Evolutionary conservation across 139 green algal species (phyloP).

Genomic region (Ettlia oleoabundans): DNA sequence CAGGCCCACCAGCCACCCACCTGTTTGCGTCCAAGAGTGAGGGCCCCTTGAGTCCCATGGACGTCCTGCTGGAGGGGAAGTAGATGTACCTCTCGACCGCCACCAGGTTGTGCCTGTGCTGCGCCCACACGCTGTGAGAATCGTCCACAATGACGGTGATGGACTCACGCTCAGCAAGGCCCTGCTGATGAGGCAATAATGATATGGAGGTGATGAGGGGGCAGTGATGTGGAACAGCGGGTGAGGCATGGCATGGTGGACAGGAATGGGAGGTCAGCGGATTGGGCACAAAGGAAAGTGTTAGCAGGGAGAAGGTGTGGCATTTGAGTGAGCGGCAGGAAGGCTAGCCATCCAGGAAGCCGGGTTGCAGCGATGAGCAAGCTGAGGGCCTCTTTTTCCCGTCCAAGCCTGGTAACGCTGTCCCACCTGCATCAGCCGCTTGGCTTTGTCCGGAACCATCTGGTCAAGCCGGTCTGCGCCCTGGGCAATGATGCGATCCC

Average conservation of each 20-base stretch:
- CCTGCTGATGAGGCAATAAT: slow-evolving; percentile 4
- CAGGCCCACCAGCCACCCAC: not conserved
- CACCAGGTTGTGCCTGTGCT: slow-evolving; percentile 85
- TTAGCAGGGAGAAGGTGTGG: no score
- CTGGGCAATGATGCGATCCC: slow-evolving; percentile 74
- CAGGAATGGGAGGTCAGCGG: no score
- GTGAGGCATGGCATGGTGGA: no score
- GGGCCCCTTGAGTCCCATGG: slow-evolving; percentile 30
- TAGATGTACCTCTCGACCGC: slow-evolving; percentile 89
- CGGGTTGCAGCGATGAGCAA: no score
- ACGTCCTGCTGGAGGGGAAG: slow-evolving; percentile 69
- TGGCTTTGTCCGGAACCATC: slow-evolving; percentile 35
- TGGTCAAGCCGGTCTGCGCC: slow-evolving; percentile 32
- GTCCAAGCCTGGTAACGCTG: no score
- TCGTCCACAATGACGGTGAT: slow-evolving; percentile 92
- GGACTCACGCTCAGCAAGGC: slow-evolving; percentile 26
- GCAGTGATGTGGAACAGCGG: not conserved
- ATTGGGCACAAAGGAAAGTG: no score
- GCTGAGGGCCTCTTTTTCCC: no score
- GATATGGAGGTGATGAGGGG: not conserved
- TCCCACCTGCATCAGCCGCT: slow-evolving; percentile 35
- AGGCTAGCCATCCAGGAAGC: no score
- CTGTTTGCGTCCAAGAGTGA: slow-evolving; percentile 62
- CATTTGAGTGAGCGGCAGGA: no score
- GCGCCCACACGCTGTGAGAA: slow-evolving; percentile 86